phyloP scores from a whole-genome alignment of 352 stramenopile species.

The Pythium scleroteichum region DNA sequence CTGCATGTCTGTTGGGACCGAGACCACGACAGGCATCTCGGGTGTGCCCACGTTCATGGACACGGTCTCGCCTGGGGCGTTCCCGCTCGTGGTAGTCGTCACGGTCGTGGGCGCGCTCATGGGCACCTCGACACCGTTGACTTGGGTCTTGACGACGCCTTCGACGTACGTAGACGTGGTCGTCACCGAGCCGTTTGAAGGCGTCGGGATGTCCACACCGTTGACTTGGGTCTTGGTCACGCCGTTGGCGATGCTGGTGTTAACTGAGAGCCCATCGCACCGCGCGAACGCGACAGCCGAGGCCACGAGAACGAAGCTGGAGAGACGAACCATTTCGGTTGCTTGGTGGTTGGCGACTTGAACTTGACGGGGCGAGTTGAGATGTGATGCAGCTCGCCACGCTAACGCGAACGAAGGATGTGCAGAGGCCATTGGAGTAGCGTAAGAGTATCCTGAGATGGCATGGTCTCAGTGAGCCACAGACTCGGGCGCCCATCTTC shows the following conservation, averaged over 20 bases:
- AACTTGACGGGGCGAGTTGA: not conserved
- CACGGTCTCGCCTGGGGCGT: not conserved
- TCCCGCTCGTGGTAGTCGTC: not conserved
- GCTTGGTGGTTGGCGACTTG: not conserved
- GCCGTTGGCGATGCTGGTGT: not conserved
- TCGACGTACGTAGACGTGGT: not conserved
- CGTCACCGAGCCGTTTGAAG: not conserved
- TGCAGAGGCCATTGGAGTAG: not conserved
- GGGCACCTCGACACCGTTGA: not conserved
- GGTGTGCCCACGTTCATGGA: no score
- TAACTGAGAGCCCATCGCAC: not conserved
- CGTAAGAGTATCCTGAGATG: not conserved
- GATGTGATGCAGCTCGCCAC: not conserved
- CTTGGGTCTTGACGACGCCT: not conserved
- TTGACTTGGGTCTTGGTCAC: not conserved
- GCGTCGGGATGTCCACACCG: not conserved
- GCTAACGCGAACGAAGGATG: not conserved
- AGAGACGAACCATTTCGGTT: not conserved
- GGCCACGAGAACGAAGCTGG: not conserved
- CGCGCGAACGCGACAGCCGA: not conserved
- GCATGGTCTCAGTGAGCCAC: not conserved
- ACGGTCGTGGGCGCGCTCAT: not conserved
- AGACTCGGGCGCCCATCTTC: not conserved
- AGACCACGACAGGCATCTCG: no score
- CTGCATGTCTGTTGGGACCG: no score